phyloP scores from a whole-genome alignment of 345 rosid genomes.

The Erodium maritimum region DNA sequence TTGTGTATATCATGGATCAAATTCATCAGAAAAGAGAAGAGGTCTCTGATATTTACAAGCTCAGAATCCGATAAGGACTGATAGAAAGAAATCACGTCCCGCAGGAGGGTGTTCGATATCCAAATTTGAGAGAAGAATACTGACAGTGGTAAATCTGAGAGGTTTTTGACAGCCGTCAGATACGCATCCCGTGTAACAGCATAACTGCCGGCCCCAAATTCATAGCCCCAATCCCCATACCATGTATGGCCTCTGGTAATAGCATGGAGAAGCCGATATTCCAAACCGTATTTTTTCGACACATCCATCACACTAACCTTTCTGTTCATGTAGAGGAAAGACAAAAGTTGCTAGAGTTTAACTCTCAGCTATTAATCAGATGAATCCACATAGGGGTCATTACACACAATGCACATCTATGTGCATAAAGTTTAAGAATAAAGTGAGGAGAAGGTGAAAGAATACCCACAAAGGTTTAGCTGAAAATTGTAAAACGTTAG shows the following conservation, averaged over 20 bases:
- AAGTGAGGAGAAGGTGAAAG: not conserved
- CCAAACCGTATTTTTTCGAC: slow-evolving; percentile 53
- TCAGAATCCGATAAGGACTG: slow-evolving; percentile 35
- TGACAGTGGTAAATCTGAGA: slow-evolving; percentile 33
- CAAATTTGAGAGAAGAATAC: slow-evolving; percentile 22
- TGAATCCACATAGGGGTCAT: not conserved
- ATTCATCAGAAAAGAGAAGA: slow-evolving; percentile 34
- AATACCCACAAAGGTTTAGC: not conserved
- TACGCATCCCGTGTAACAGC: slow-evolving; percentile 41
- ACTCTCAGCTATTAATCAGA: not conserved
- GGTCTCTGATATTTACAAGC: slow-evolving; percentile 47
- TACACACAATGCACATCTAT: too few relatives aligned
- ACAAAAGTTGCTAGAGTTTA: slow-evolving; percentile 1
- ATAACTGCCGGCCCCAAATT: slow-evolving; percentile 59
- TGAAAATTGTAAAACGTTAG: not conserved
- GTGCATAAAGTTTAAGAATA: too few relatives aligned
- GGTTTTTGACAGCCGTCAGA: slow-evolving; percentile 34
- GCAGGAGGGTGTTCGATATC: slow-evolving; percentile 24
- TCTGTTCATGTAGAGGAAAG: slow-evolving; percentile 16
- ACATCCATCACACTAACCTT: slow-evolving; percentile 72
- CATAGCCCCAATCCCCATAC: slow-evolving; percentile 75
- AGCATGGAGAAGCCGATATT: slow-evolving; percentile 56
- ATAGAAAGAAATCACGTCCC: slow-evolving; percentile 28
- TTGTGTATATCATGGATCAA: slow-evolving; percentile 27
- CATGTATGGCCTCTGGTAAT: slow-evolving; percentile 44